Evolutionary conservation across 345 rosid genomes (phyloP), one percentile per base, ranked within the genome.

Genomic region (Microthlaspi erraticum): DNA sequence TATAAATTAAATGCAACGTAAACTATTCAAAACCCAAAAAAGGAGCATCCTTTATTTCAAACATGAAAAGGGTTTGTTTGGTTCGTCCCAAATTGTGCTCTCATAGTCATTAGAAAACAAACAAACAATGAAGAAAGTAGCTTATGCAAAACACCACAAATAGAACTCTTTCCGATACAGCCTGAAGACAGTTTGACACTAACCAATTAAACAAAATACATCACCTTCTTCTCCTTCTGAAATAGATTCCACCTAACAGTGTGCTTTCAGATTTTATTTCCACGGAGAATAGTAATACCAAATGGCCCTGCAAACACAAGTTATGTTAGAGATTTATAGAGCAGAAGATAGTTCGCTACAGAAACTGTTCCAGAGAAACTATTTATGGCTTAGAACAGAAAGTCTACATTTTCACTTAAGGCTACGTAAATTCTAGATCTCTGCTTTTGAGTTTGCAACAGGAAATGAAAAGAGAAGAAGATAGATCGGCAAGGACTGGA

Each of bases 11-110:
- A 17, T 50, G 51, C 44, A 52, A 52, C 26, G 13, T 17, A 16
- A 51, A 59, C 56, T 60, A 67, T 57, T 74, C 43, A 11, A 33
- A 60, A 33, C 2, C 43, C 49, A 13, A 61, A 61, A 60, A 53
- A 67, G 64, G 64, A 75, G 70, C 64, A 68, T 68, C 32, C 59
- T 61, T 75, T 60, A 60, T 75, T 75, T 46, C 68, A 68, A 75
- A 75, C 70, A 68, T 45, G 78, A 75, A 68, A 54, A 75, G 43
- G 33, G 17, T 68, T 68, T 45, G 64, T 68, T 68, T 68, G 74
- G 59, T 68, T 52, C 51, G 51, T 75, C 70, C 70, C 79, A 75
- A 68, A 75, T 36, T 61, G 64, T 44, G 38, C 51, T 61, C 74
- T 23, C 58, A 68, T 58, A 41, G 16, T 50, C 61, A 60, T 53